Percentiles rank a stretch among this genome's conserved stretches.
Conservation (phyloP, 768 basidiomycete species). For the Suillus fuscotomentosus region DNA sequence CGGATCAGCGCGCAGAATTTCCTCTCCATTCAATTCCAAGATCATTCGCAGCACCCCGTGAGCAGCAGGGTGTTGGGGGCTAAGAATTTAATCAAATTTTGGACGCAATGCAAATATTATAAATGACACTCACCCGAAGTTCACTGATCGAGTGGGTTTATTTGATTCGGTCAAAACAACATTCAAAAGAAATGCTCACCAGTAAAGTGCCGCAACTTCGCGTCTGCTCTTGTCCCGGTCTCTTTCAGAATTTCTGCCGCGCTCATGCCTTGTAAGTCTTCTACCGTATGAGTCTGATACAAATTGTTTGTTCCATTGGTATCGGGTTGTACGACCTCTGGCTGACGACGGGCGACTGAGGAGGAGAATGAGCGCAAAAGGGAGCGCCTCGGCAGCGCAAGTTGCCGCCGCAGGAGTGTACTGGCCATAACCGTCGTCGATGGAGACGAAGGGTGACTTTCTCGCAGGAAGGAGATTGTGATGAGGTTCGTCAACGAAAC, state of each 20-base stretch:
- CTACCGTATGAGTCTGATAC: constrained; percentile 72
- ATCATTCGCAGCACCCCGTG: constrained; percentile 98
- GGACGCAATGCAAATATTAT: background rate
- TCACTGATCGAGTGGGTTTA: constrained; percentile 52
- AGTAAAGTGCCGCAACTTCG: constrained; percentile 91
- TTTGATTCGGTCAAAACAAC: constrained; percentile 11
- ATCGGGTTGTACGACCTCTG: constrained; percentile 24
- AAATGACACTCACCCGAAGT: constrained; percentile 69
- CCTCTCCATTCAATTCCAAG: constrained; percentile 96
- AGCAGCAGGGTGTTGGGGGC: constrained; percentile 95
- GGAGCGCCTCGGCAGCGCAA: constrained; percentile 34
- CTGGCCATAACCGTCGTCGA: constrained; percentile 56
- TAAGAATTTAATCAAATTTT: constrained; percentile 5
- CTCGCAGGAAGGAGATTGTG: constrained; percentile 1
- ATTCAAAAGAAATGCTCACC: constrained; percentile 45
- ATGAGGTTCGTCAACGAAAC: background rate
- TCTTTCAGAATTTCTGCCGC: constrained; percentile 82
- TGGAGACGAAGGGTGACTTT: constrained; percentile 12
- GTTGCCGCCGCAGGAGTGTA: constrained; percentile 60
- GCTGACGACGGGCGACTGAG: constrained; percentile 20
- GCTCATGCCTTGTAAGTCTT: constrained; percentile 80
- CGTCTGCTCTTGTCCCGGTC: constrained; percentile 64
- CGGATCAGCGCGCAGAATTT: constrained; percentile 84
- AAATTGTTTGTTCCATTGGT: constrained; percentile 42
- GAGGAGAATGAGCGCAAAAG: constrained; percentile 25